These are phyloP conservation scores for Debaryomyces robertsiae DNA, from an alignment of 1,139 yeast genomes.

Conservation along the genomic window DNA sequence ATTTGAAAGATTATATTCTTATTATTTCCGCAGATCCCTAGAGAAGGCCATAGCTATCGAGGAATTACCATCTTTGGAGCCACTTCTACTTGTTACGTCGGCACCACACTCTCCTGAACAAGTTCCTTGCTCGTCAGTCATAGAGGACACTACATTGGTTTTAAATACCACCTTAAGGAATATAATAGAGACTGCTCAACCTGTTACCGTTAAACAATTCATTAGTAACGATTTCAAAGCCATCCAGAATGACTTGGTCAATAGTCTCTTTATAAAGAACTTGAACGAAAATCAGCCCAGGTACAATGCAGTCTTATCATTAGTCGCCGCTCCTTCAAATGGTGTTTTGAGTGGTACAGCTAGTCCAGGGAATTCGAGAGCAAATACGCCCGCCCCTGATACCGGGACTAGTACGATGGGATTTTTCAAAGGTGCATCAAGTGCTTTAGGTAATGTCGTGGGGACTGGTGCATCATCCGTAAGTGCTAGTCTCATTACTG, in stretches of 20 bases:
- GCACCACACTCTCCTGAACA: slow-evolving; percentile 42
- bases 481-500: slow-evolving; percentile 22
- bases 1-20: slow-evolving; percentile 63
- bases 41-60: slow-evolving; percentile 83
- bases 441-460: slow-evolving; percentile 50
- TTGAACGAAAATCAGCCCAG: slow-evolving; percentile 61
- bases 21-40: slow-evolving; percentile 74
- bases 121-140: slow-evolving; percentile 77
- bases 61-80: slow-evolving; percentile 59
- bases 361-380: slow-evolving; percentile 33
- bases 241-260: slow-evolving; percentile 39
- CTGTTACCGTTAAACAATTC: slow-evolving; percentile 54
- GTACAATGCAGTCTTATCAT: slow-evolving; percentile 41
- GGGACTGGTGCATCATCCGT: slow-evolving; percentile 28
- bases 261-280: slow-evolving; percentile 49
- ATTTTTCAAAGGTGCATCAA: slow-evolving; percentile 49
- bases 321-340: slow-evolving; percentile 23
- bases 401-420: slow-evolving; percentile 29
- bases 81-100: slow-evolving; percentile 24
- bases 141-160: slow-evolving; percentile 81
- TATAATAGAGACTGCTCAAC: slow-evolving; percentile 62
- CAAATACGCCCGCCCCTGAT: slow-evolving; percentile 43
- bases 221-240: slow-evolving; percentile 36
- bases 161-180: slow-evolving; percentile 66
- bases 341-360: slow-evolving; percentile 17